Conservation (phyloP, 2,329 filamentous ascomycete species). For the Claviceps purpurea region DNA sequence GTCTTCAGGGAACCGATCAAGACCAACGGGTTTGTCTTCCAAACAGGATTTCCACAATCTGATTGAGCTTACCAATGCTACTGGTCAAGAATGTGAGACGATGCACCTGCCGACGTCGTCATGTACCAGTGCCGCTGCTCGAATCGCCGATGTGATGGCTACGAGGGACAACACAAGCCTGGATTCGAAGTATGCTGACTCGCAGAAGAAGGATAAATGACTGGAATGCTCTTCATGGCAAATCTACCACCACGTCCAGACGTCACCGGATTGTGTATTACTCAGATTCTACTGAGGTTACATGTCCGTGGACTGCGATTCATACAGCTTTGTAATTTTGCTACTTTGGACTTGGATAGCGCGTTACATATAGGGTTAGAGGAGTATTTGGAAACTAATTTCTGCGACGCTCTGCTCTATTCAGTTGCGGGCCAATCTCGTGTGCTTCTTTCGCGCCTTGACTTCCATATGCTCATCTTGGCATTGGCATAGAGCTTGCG, state of each 20-base stretch:
- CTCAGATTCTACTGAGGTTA: background rate
- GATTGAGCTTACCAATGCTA: conserved; percentile 56
- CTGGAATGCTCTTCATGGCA: background rate
- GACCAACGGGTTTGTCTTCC: conserved; percentile 12
- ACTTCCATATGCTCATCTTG: background rate
- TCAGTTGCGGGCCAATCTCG: background rate
- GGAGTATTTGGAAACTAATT: background rate
- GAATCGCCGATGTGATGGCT: conserved; percentile 18
- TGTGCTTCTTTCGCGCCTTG: background rate
- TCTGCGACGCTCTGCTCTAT: background rate
- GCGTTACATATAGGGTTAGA: background rate
- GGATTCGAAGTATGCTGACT: conserved; percentile 2
- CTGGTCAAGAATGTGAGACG: conserved; percentile 37
- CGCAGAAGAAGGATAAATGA: conserved; percentile 30
- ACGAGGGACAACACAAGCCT: conserved; percentile 24
- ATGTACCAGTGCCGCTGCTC: conserved; percentile 23
- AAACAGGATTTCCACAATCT: conserved; percentile 41
- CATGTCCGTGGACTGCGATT: background rate
- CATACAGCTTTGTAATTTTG: background rate
- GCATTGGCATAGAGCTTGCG: background rate
- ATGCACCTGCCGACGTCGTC: conserved; percentile 19
- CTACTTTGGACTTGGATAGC: background rate
- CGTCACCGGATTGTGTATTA: background rate
- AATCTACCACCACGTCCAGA: background rate
- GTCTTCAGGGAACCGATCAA: conserved; percentile 25